Conservation (phyloP, 306 rosid genomes). For the Vigna mungo region DNA sequence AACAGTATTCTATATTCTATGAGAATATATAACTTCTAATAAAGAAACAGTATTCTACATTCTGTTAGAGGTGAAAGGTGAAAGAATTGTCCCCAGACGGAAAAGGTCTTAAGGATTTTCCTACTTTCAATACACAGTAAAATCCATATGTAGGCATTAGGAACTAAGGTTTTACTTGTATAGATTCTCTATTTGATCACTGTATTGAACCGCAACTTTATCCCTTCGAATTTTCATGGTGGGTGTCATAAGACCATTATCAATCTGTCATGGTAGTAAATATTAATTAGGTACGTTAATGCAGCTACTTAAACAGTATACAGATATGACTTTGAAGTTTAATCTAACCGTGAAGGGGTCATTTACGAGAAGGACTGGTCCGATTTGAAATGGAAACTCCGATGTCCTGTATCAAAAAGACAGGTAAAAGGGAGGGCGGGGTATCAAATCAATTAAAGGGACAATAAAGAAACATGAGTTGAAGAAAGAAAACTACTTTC, state of each 20-base stretch:
- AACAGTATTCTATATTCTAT: neutral
- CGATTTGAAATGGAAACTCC: conserved; percentile 77
- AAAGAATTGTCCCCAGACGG: neutral
- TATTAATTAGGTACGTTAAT: conserved; percentile 35
- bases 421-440: neutral
- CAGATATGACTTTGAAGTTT: conserved; percentile 11
- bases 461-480: neutral
- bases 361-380: conserved; percentile 80
- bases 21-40: neutral
- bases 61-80: neutral
- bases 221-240: conserved; percentile 93
- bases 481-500: neutral
- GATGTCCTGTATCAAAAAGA: conserved; percentile 68
- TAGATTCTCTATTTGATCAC: conserved; percentile 72
- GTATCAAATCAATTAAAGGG: neutral
- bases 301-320: conserved; percentile 9
- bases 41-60: neutral
- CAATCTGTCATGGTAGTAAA: conserved; percentile 65
- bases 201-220: conserved; percentile 61
- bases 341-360: conserved; percentile 84
- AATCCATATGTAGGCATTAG: neutral
- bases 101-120: neutral
- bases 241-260: conserved; percentile 86
- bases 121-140: neutral
- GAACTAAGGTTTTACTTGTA: conserved; percentile 56